These are phyloP conservation scores for Calophaca sinica DNA, from an alignment of 306 rosid genomes.

Conservation along the genomic window DNA sequence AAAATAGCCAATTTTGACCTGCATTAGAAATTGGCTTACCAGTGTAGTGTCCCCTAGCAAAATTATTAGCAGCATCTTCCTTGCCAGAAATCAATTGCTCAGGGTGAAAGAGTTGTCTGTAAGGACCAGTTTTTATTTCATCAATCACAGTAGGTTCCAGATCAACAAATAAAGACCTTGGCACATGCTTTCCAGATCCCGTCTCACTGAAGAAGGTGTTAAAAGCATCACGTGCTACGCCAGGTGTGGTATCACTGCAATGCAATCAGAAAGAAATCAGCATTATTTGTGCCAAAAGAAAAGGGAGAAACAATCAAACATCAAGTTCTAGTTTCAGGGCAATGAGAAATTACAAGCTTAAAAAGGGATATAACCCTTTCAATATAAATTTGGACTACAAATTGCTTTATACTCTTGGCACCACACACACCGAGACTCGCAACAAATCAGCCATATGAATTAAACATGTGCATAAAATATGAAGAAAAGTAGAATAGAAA, in stretches of 20 bases:
- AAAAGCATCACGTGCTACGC: conserved; percentile 64
- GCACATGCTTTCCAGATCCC: conserved; percentile 73
- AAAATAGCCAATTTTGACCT: conserved; percentile 3
- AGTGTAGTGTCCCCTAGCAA: conserved; percentile 82
- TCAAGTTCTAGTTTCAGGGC: conserved; percentile 18
- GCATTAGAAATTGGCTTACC: conserved; percentile 51
- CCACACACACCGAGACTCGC: conserved; percentile 4
- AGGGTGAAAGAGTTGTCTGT: conserved; percentile 83
- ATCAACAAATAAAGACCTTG: conserved; percentile 79
- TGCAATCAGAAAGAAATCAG: conserved; percentile 55
- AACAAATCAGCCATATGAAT: conserved; percentile 11
- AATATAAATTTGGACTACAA: conserved; percentile 16
- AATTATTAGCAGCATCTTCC: conserved; percentile 87
- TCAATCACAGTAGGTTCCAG: conserved; percentile 79
- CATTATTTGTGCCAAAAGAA: conserved; percentile 29
- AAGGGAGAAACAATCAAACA: conserved; percentile 5
- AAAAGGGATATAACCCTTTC: not conserved
- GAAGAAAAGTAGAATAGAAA: not conserved
- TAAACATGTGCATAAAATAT: conserved; percentile 2
- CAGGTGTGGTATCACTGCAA: conserved; percentile 71
- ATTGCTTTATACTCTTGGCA: conserved; percentile 2
- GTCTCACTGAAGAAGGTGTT: conserved; percentile 85
- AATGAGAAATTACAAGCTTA: conserved; percentile 27
- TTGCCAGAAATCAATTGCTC: conserved; percentile 81
- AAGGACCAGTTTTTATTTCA: conserved; percentile 67